A percentile compares a stretch with the other conserved stretches of the same genome.
Evolutionary conservation across 176 grass and related monocot species (phyloP).

Genomic region (Aegilops longissima): DNA sequence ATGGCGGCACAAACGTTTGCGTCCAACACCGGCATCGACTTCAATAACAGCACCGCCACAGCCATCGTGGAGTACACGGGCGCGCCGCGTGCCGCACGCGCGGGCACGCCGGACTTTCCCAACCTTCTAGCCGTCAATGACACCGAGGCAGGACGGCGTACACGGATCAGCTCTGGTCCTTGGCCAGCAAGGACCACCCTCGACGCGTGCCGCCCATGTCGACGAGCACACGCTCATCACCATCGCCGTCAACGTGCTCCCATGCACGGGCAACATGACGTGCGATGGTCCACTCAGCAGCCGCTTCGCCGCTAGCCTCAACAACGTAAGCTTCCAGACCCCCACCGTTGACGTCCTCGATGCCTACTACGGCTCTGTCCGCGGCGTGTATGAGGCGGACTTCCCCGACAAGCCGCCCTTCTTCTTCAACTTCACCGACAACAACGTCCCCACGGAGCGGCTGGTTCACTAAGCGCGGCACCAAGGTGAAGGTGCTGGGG

Average conservation of each 20-base stretch:
- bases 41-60: constrained; percentile 21
- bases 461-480: constrained; percentile 21
- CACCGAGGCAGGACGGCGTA: background rate
- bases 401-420: constrained; percentile 48
- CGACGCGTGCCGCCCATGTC: background rate
- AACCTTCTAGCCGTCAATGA: background rate
- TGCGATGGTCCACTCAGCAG: background rate
- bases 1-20: constrained; percentile 30
- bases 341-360: constrained; percentile 25
- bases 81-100: background rate
- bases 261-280: background rate
- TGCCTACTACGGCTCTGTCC: constrained; percentile 8
- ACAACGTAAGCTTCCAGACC: constrained; percentile 41
- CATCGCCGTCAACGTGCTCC: background rate
- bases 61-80: constrained; percentile 32
- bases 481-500: constrained; percentile 67
- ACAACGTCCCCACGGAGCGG: too few species aligned
- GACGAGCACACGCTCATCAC: constrained; percentile 21
- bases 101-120: background rate
- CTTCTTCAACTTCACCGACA: constrained; percentile 41
- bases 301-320: constrained; percentile 37
- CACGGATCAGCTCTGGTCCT: background rate
- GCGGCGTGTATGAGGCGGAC: constrained; percentile 17
- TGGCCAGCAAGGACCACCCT: background rate
- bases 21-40: fast-evolving